A percentile compares a stretch with the other conserved stretches of the same genome.
phyloP scores from a whole-genome alignment of 345 rosid genomes.

The Syzygium oleosum region DNA sequence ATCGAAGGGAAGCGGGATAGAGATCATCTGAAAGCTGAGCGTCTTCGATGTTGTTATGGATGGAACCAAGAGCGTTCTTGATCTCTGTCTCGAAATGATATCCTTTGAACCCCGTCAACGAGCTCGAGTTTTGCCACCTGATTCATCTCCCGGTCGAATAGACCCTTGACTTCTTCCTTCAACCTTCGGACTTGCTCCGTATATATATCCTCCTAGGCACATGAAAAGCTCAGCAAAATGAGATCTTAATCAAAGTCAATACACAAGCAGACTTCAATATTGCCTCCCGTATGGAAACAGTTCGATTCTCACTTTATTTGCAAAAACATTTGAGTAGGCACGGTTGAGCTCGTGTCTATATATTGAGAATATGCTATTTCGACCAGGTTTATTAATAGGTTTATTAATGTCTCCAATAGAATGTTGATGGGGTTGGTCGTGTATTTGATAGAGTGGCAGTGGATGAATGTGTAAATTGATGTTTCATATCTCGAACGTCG shows the following conservation, averaged over 20 bases:
- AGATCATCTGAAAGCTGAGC: background rate
- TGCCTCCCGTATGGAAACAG: background rate
- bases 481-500: background rate
- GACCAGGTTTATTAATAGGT: background rate
- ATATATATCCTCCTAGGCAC: background rate
- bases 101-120: constrained; percentile 2
- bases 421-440: background rate
- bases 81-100: constrained; percentile 11
- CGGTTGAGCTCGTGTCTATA: background rate
- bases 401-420: background rate
- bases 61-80: background rate
- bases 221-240: background rate
- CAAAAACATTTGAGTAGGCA: background rate
- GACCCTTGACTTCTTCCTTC: background rate
- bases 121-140: constrained; percentile 1
- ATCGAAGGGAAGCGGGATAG: constrained; percentile 1
- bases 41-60: background rate
- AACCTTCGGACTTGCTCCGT: background rate
- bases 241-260: background rate
- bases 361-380: background rate
- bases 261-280: background rate
- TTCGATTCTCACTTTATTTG: background rate
- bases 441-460: background rate
- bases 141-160: background rate
- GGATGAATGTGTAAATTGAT: background rate